Evolutionary conservation across 441 rosid genomes (phyloP), one percentile per base, ranked within the genome.

Genomic region (Erysimum cheiri): DNA sequence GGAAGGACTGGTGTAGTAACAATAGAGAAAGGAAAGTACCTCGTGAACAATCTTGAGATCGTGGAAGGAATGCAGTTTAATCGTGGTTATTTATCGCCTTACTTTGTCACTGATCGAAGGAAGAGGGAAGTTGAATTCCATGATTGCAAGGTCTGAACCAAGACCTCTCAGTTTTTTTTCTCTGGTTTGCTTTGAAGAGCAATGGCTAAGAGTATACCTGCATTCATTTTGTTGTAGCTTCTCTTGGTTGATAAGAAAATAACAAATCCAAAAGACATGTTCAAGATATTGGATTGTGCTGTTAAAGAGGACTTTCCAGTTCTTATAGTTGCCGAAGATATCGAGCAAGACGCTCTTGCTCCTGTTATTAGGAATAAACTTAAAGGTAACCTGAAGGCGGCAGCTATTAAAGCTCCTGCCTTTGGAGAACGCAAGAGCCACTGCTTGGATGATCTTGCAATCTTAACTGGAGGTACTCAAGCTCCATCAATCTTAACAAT

Each of bases 41-140:
- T 80, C 0, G 90, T 85, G 66, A 91, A 82, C 80, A 77, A 58
- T 80, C 82, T 89, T 55, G 69, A 88, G 64, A 70, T 94, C 33
- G 92, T 89, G 15, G 86, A 89, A 82, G 98, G 97, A 70, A 94
- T 94, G 98, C 92, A 88, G 76, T 89, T 94, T 56, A 87, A 83
- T 64, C 91, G 96, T 9, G 97, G 97, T 46, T 94, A 85, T 79
- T 59, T 94, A 79, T 88, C 98, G 9, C 87, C 92, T 43, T 85
- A 91, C 80, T 91, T 91, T n/a, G 96, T 88, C 50, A 88, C 94
- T 31, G 85, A 94, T 73, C 66, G 84, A 55, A 80, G 75, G 59
- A 91, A 88, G 72, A 82, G 71, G 89, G 81, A 76, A 17, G 91
- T 63, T 48, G 98, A 91, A 75, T 85, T 86, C 75, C 85, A 87